Conservation (phyloP, 257 asterid genomes). For the Penstemon barbatus region DNA sequence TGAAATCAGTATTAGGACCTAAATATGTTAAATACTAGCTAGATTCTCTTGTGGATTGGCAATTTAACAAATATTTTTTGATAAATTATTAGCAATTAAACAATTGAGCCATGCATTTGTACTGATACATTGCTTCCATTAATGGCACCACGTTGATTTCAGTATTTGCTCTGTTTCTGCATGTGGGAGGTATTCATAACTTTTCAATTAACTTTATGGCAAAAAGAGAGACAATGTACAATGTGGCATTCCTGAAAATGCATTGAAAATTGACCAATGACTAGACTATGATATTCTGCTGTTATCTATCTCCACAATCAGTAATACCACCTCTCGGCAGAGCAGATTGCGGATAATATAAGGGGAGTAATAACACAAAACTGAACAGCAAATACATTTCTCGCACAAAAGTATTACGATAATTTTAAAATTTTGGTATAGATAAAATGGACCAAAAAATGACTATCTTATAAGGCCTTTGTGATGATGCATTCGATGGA, state of each 20-base stretch:
- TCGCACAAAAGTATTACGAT: too few species aligned
- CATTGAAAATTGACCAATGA: conserved; percentile 19
- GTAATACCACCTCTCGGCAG: too few species aligned
- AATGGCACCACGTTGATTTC: neutral
- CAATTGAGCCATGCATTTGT: neutral
- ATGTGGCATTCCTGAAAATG: conserved; percentile 15
- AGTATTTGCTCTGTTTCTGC: neutral
- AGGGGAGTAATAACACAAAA: too few species aligned
- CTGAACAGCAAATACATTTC: too few species aligned
- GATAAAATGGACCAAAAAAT: too few species aligned
- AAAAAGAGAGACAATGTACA: neutral
- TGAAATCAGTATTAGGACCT: conserved; percentile 23
- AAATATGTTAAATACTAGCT: conserved; percentile 21
- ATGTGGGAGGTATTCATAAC: neutral
- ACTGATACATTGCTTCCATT: neutral
- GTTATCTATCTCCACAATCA: conserved; percentile 15
- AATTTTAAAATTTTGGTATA: too few species aligned
- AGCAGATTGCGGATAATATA: too few species aligned
- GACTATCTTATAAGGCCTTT: too few species aligned
- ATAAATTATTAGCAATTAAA: neutral
- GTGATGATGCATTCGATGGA: too few species aligned
- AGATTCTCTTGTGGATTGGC: neutral
- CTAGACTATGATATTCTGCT: neutral
- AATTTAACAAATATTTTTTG: neutral
- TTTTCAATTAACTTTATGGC: neutral